A percentile compares a stretch with the other conserved stretches of the same genome.
phyloP scores from a whole-genome alignment of 2,329 filamentous ascomycete species.

The Hypoxylon sp. region DNA sequence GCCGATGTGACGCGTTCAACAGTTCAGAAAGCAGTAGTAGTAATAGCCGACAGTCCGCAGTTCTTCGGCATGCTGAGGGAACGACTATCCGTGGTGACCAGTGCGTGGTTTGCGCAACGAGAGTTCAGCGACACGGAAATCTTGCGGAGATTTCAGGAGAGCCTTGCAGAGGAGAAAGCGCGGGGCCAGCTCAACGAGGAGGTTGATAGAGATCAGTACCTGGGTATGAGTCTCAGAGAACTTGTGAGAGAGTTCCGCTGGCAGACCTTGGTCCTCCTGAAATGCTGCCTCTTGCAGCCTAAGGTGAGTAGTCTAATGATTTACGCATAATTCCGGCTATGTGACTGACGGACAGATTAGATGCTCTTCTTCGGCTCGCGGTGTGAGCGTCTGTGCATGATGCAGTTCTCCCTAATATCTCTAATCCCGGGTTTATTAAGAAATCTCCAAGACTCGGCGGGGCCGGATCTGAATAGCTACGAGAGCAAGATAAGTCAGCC shows the following conservation, averaged over 20 bases:
- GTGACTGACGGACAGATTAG: slow-evolving; percentile 54
- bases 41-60: slow-evolving; percentile 90
- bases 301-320: slow-evolving; percentile 67
- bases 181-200: slow-evolving; percentile 67
- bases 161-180: slow-evolving; percentile 72
- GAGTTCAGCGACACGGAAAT: slow-evolving; percentile 95
- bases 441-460: slow-evolving; percentile 92
- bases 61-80: slow-evolving; percentile 91
- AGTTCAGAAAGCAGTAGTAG: slow-evolving; percentile 97
- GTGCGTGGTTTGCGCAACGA: slow-evolving; percentile 93
- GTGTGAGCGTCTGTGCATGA: slow-evolving; percentile 96
- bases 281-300: slow-evolving; percentile 90
- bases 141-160: slow-evolving; percentile 88
- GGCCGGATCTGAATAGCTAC: slow-evolving; percentile 88
- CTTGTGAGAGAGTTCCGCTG: slow-evolving; percentile 93
- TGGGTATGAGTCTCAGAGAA: slow-evolving; percentile 88
- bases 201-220: slow-evolving; percentile 81
- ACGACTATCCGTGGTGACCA: slow-evolving; percentile 87
- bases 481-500: slow-evolving; percentile 78
- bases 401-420: slow-evolving; percentile 95
- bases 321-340: not conserved
- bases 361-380: slow-evolving; percentile 99
- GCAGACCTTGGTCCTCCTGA: slow-evolving; percentile 92
- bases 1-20: slow-evolving; percentile 95
- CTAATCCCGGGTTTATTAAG: slow-evolving; percentile 92